Base-by-base conservation (phyloP, 139 green algal genomes). In the Tetradesmus lagerheimii region DNA sequence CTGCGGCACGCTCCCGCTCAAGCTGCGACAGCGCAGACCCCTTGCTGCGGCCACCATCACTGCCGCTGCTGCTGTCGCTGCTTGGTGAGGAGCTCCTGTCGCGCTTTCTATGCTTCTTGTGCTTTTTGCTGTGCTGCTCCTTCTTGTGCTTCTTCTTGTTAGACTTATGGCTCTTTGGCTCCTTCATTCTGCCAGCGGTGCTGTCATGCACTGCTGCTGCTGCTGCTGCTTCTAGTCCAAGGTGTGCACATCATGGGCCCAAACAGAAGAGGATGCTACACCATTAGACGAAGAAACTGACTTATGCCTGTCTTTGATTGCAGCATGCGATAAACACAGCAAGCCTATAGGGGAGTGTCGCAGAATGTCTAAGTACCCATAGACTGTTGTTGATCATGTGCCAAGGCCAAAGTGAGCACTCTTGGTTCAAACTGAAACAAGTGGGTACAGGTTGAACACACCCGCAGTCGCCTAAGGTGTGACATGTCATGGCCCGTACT, bases 31-130 rank as follows among this genome's bases (percentile, higher is more conserved):
- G 76, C 1, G 86, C 50, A 34, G 86, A 79, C 50, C 50, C 31
- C 29, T 12, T 38, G 80, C 16, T 34, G 11, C 35, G 37, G 20
- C 25, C n/a, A 3, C 29, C 79, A 47, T 90, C 76, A 25, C 86
- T 90, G 53, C 67, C 76, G 43, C 86, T 86, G 79, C 76, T 90
- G 76, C 76, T 89, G 71, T 64, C 41, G 85, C 66, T 67, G 57
- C 39, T 53, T 75, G 39, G 78, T 20, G 27, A 71, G 20, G 39
- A 37, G 18, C 76, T 47, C 14, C 76, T 53, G 35, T 18, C 76
- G 4, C 76, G 76, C 37, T 39, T 45, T 14, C 25, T 45, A 39
- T 83, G n/a, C 31, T 38, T 67, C 18, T 64, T 71, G 38, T 78
- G 41, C 53, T 79, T 77, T 35, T 89, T 80, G 6, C 43, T 86